Evolutionary conservation across 164 flowering plant species (phyloP), one percentile per base, ranked within the genome.

Genomic region (Taxillus chinensis): DNA sequence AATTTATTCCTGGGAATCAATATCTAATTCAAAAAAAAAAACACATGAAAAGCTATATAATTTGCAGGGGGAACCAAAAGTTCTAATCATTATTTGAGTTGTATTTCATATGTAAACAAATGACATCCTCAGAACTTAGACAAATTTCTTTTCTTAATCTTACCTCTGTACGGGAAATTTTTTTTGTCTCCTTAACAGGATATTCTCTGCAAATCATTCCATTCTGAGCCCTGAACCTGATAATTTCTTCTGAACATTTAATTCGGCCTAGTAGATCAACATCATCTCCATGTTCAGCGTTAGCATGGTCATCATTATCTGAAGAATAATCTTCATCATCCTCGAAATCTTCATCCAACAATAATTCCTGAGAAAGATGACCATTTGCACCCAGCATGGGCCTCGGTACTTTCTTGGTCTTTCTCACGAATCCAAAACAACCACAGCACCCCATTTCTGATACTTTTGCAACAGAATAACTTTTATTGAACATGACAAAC

Each of bases 131-230:
- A 11, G 46, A 2, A 13, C 12, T 13, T 5, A 7, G 51, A 7
- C 4, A 17, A 48, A 60, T 2, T 41, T 37, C 37, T 11, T n/a
- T 52, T 39, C 7, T 11, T 9, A 11, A 4, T 48, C 8, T 79
- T 71, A 91, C 99, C 93, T 95, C 96, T 51, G 92, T 53, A 41
- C 92, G 92, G 42, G 82, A 66, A 59, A 85, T 65, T 61, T 60
- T 71, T 66, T 71, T 62, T 9, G 99, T 91, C 69, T 86, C 96
- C 75, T 86, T 95, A 48, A 89, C 99, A 43, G 92, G 96, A 68
- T 74, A 67, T 64, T 83, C 86, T 76, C 98, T 78, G 77, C 99
- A 95, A 65, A 86, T 77, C 70, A 79, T 58, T 57, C 88, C 96
- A 79, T 74, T 80, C 64, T 78, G 83, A 69, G 64, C 67, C 66